Evolutionary conservation across 169 alveolate species (phyloP).

Genomic region (Eimeria zaria): DNA sequence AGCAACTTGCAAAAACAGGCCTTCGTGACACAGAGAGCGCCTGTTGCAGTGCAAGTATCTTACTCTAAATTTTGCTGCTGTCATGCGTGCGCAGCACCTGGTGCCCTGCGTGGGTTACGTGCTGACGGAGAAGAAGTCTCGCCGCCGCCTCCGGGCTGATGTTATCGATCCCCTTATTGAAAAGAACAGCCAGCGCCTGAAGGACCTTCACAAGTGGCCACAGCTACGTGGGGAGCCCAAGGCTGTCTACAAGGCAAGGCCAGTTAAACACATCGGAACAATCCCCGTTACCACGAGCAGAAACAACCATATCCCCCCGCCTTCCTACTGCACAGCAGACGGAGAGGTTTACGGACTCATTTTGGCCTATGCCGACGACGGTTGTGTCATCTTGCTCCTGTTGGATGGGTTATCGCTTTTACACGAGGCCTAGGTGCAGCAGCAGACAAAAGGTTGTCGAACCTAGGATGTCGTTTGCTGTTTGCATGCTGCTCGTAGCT

Average conservation of each 20-base stretch:
- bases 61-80: not conserved
- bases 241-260: slow-evolving; percentile 79
- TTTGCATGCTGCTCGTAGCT: slow-evolving; percentile 38
- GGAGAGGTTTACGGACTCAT: not conserved
- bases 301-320: not conserved
- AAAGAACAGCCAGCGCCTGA: slow-evolving; percentile 82
- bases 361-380: not conserved
- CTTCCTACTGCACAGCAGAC: not conserved
- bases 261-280: not conserved
- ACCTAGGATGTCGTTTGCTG: not conserved
- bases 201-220: slow-evolving; percentile 70
- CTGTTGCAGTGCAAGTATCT: not conserved
- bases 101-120: slow-evolving; percentile 94
- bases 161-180: slow-evolving; percentile 85
- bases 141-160: slow-evolving; percentile 86
- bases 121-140: slow-evolving; percentile 86
- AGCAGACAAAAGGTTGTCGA: no score
- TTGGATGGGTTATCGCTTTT: not conserved
- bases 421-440: not conserved
- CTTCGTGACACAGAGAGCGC: not conserved
- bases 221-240: slow-evolving; percentile 79
- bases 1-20: not conserved
- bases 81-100: slow-evolving; percentile 86
- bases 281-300: not conserved
- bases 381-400: not conserved